These are phyloP conservation scores for Epichloe elymi DNA, from an alignment of 2,329 filamentous ascomycete species.

Conservation along the genomic window DNA sequence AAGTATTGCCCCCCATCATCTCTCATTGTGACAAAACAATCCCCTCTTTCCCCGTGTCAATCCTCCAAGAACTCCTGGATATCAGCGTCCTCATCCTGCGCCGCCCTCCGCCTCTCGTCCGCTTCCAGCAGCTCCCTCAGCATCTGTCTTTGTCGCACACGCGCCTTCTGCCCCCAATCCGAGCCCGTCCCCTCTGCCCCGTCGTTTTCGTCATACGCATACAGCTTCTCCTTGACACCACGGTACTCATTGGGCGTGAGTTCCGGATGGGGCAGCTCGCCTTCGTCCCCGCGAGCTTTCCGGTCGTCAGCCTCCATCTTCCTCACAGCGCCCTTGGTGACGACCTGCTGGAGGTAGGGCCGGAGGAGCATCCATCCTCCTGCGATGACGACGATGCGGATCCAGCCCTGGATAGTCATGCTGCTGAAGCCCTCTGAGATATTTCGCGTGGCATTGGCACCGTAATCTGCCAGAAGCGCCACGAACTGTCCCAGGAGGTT, in stretches of 20 bases:
- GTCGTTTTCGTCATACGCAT: conserved; percentile 37
- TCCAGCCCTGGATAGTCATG: conserved; percentile 40
- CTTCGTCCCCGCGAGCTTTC: conserved; percentile 18
- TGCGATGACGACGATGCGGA: conserved; percentile 59
- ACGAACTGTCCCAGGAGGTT: conserved; percentile 21
- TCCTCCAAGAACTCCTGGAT: conserved; percentile 58
- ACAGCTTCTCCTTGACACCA: conserved; percentile 39
- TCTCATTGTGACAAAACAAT: neutral
- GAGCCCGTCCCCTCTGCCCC: conserved; percentile 33
- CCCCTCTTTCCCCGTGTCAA: conserved; percentile 2
- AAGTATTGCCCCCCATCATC: neutral
- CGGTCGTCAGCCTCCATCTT: conserved; percentile 47
- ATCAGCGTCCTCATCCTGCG: conserved; percentile 60
- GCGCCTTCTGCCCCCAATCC: conserved; percentile 58
- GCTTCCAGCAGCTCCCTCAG: conserved; percentile 52
- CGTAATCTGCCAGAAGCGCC: conserved; percentile 21
- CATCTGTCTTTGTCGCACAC: conserved; percentile 54
- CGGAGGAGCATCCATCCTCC: conserved; percentile 62
- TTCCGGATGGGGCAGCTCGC: conserved; percentile 21
- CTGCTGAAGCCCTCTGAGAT: conserved; percentile 32
- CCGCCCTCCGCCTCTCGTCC: conserved; percentile 45
- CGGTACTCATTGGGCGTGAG: conserved; percentile 54
- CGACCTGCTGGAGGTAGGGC: conserved; percentile 59
- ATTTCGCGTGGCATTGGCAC: conserved; percentile 32
- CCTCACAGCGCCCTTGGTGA: conserved; percentile 48